Conservation (phyloP, 1,139 yeast species). For the Groenewaldozyma sp. region DNA sequence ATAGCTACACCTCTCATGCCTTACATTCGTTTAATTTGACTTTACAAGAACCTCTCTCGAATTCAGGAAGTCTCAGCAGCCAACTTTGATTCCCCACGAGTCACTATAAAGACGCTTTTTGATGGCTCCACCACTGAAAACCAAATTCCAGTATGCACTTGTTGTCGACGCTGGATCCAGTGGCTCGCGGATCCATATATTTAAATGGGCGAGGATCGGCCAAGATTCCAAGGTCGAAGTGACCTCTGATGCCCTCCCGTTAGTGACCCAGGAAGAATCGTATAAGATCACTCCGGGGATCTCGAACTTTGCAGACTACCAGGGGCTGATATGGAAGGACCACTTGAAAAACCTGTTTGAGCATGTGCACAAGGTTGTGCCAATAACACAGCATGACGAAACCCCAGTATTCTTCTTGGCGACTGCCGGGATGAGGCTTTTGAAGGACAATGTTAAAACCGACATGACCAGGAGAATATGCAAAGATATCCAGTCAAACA, state of each 20-base stretch:
- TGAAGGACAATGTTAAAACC: conserved; percentile 49
- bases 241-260: conserved; percentile 21
- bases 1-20: too few relatives aligned
- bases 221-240: conserved; percentile 6
- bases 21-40: too few relatives aligned
- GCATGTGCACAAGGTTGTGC: conserved; percentile 51
- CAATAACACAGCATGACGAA: conserved; percentile 49
- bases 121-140: not conserved
- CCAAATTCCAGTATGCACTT: conserved; percentile 41
- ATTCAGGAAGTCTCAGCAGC: too few relatives aligned
- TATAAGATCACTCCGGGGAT: conserved; percentile 69
- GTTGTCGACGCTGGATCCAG: conserved; percentile 78
- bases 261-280: conserved; percentile 36
- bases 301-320: conserved; percentile 41
- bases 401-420: conserved; percentile 77
- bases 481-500: conserved; percentile 38
- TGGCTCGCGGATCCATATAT: conserved; percentile 69
- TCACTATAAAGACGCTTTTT: too few relatives aligned
- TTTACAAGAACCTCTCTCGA: too few relatives aligned
- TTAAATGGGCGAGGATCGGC: conserved; percentile 43
- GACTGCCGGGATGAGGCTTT: conserved; percentile 75
- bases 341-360: conserved; percentile 50
- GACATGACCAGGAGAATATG: conserved; percentile 46
- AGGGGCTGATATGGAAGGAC: conserved; percentile 39
- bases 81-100: too few relatives aligned